Conservation (phyloP, 352 stramenopile genomes). For the Phytophthora europaea region DNA sequence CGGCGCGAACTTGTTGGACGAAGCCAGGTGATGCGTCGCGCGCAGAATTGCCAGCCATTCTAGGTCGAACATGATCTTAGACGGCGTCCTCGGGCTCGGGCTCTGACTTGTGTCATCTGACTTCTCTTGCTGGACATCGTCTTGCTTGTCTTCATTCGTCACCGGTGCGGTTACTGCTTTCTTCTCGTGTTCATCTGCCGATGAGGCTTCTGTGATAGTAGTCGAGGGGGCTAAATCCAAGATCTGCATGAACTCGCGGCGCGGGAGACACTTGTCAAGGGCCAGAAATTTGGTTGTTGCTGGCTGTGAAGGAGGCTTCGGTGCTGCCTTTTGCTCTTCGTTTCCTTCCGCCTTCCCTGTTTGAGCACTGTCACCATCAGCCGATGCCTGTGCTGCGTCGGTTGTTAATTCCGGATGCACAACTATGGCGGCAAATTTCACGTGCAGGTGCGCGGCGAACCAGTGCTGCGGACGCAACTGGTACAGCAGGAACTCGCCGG, state of each 20-base stretch:
- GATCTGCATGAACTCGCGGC: constrained; percentile 96
- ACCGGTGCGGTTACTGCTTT: background rate
- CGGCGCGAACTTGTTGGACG: constrained; percentile 66
- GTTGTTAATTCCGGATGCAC: constrained; percentile 60
- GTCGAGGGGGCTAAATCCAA: constrained; percentile 68
- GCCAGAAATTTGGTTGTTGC: constrained; percentile 68
- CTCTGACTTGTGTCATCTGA: constrained; percentile 8
- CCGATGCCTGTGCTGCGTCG: background rate
- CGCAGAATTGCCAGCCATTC: constrained; percentile 96
- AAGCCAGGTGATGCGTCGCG: constrained; percentile 92
- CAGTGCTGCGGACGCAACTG: constrained; percentile 95
- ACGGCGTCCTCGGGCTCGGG: constrained; percentile 13
- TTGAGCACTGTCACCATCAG: constrained; percentile 3
- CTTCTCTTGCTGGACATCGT: constrained; percentile 4
- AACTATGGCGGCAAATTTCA: constrained; percentile 98
- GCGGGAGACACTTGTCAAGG: constrained; percentile 99
- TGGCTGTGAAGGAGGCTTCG: constrained; percentile 17
- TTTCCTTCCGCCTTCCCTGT: constrained; percentile 3
- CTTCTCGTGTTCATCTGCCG: constrained; percentile 11
- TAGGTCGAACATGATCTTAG: constrained; percentile 93
- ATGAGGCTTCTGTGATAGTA: constrained; percentile 1
- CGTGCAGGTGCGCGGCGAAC: constrained; percentile 99
- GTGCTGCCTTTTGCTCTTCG: constrained; percentile 13
- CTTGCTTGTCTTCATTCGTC: constrained; percentile 12
- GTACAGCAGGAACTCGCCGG: constrained; percentile 94